Base-by-base conservation (phyloP, 208 protist species). In the Trypanosoma melophagium region DNA sequence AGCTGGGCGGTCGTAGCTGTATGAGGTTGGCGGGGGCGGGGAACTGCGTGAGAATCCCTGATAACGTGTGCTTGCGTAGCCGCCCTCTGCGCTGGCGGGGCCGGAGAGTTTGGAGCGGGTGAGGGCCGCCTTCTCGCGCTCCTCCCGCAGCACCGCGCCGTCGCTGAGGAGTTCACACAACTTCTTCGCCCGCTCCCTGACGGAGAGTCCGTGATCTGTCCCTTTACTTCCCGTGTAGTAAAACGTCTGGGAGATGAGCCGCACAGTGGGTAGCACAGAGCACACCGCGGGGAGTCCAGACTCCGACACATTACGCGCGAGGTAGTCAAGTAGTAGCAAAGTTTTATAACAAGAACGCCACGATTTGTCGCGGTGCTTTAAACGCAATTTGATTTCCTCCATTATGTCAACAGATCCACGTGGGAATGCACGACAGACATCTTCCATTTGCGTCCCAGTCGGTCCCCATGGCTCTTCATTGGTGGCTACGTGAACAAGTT, bases 381-480 rank as follows among this genome's bases (percentile, higher is more conserved):
- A 71, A 28, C 87, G 87, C 63, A 79, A 81, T 28, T 78, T 83
- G 63, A 96, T 77, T 66, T 96, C 87, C 38, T 86, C 82, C 80
- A 96, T 80, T 52, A 96, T 94, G 19, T 87, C 79, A 55, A 66
- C 14, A 31, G 77, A 68, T 24, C 83, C 82, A 52, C 77, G 74
- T n/a, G 80, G 56, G 69, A 90, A 96, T 42, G 70, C 80, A 50
- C 75, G 74, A 75, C 83, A 90, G 22, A 96, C 81, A 9, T 81
- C 72, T 28, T 96, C 90, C 90, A 96, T 96, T 77, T 96, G 90
- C 24, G 80, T 59, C 0, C 90, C 90, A 0, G 90, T 96, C 19
- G 90, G 90, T 8, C 90, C 90, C 88, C 90, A 96, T 65, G 90
- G 90, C 16, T 96, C 90, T 64, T 94, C 86, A 67, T 93, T 96